These are phyloP conservation scores for Kodamaea leandrae DNA, from an alignment of 805 yeast genomes.

Conservation along the genomic window DNA sequence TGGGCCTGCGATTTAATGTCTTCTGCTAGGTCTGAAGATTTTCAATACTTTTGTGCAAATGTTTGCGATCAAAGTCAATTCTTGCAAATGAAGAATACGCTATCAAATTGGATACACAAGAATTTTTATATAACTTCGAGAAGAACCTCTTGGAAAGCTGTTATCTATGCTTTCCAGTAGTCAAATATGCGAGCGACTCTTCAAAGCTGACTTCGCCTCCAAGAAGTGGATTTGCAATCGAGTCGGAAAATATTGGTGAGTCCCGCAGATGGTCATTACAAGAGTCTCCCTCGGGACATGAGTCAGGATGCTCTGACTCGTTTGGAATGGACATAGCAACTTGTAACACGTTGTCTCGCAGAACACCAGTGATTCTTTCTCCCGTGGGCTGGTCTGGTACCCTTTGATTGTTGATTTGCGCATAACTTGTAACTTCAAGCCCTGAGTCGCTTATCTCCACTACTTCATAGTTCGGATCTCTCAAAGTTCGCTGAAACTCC, in stretches of 20 bases:
- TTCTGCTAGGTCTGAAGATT: neutral
- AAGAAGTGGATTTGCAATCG: neutral
- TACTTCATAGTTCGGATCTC: neutral
- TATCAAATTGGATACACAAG: too few species aligned
- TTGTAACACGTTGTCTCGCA: too few species aligned
- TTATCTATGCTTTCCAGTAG: neutral
- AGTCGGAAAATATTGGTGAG: neutral
- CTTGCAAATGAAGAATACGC: neutral
- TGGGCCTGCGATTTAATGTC: neutral
- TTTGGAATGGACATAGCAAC: too few species aligned
- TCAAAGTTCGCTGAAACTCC: neutral
- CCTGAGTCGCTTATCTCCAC: too few species aligned
- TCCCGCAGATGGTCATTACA: too few species aligned
- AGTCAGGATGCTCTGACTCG: too few species aligned
- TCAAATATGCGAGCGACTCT: neutral
- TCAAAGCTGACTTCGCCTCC: constrained; percentile 1
- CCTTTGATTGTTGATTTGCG: too few species aligned
- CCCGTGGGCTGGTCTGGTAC: too few species aligned
- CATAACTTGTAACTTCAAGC: neutral
- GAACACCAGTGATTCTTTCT: too few species aligned
- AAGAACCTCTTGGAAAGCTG: too few species aligned
- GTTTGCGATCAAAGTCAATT: neutral
- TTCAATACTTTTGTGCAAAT: neutral
- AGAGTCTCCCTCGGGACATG: too few species aligned
- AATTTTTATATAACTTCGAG: too few species aligned